Evolutionary conservation across 371 early-diverging fungal genomes (phyloP).

Genomic region (Umbelopsis sp.): DNA sequence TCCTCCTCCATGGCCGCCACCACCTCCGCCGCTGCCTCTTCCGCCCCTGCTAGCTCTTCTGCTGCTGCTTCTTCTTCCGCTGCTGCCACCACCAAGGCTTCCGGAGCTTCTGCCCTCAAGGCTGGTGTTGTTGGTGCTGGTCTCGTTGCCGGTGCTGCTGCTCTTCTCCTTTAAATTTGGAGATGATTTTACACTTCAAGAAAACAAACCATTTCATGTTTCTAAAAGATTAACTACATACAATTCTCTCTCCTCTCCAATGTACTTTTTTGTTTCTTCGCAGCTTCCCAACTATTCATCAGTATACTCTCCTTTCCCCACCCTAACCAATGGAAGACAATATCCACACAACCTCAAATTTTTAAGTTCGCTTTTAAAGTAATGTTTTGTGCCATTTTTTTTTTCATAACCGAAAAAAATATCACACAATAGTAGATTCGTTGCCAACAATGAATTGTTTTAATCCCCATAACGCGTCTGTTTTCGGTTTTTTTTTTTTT

Average conservation of each 20-base stretch:
- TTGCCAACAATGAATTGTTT: background rate
- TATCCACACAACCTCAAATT: background rate
- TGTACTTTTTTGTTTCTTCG: conserved; percentile 3
- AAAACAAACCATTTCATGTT: background rate
- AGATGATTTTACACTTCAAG: background rate
- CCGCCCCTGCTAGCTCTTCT: conserved; percentile 6
- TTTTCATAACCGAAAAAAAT: background rate
- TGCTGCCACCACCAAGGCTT: conserved; percentile 11
- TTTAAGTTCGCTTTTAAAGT: conserved; percentile 1
- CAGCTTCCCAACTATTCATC: background rate
- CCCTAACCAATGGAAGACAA: background rate
- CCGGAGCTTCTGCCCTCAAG: conserved; percentile 26
- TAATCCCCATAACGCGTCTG: background rate
- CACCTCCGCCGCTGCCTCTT: background rate
- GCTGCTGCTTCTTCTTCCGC: conserved; percentile 20
- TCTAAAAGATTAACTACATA: conserved; percentile 13
- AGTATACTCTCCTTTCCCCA: background rate
- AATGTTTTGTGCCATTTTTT: background rate
- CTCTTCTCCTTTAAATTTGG: conserved; percentile 10
- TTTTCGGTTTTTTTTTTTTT: too few relatives aligned
- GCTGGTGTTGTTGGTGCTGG: conserved; percentile 32
- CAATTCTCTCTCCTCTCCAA: background rate
- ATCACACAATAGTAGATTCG: background rate
- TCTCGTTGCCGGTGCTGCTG: conserved; percentile 35
- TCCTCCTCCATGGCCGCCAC: background rate